These are phyloP conservation scores for Tulasnella sp. DNA, from an alignment of 768 basidiomycete genomes.

Conservation along the genomic window DNA sequence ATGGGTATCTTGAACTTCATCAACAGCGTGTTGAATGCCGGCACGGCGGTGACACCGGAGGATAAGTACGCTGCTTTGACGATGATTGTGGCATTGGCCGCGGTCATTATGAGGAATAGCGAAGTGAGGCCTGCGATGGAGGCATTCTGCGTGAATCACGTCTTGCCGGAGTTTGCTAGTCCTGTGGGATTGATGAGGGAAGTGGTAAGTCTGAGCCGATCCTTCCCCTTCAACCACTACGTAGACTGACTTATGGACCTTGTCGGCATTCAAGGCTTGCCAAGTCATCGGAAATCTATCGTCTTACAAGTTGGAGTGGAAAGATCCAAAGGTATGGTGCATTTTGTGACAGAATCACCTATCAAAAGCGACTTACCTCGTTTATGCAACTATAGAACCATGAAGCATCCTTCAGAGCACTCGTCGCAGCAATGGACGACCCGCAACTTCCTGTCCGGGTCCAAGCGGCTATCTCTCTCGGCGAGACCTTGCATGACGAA, in stretches of 20 bases:
- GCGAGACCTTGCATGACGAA: constrained; percentile 61
- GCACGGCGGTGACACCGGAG: constrained; percentile 33
- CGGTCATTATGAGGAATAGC: constrained; percentile 76
- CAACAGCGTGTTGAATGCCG: constrained; percentile 56
- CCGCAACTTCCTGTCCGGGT: constrained; percentile 73
- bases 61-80: constrained; percentile 80
- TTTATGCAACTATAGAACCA: no score
- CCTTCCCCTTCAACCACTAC: background rate
- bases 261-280: constrained; percentile 61
- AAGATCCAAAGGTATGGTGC: constrained; percentile 44
- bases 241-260: background rate
- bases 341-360: background rate
- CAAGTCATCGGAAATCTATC: constrained; percentile 70
- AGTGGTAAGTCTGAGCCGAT: constrained; percentile 40
- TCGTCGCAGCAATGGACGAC: constrained; percentile 63
- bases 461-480: constrained; percentile 69
- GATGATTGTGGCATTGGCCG: constrained; percentile 65
- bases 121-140: constrained; percentile 70
- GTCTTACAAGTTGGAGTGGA: constrained; percentile 59
- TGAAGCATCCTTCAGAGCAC: constrained; percentile 50
- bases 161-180: constrained; percentile 60
- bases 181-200: constrained; percentile 64
- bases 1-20: constrained; percentile 70
- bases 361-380: no score
- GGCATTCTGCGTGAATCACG: constrained; percentile 60